Evolutionary conservation across 257 asterid genomes (phyloP).

Genomic region (Solanum chiquidenum): DNA sequence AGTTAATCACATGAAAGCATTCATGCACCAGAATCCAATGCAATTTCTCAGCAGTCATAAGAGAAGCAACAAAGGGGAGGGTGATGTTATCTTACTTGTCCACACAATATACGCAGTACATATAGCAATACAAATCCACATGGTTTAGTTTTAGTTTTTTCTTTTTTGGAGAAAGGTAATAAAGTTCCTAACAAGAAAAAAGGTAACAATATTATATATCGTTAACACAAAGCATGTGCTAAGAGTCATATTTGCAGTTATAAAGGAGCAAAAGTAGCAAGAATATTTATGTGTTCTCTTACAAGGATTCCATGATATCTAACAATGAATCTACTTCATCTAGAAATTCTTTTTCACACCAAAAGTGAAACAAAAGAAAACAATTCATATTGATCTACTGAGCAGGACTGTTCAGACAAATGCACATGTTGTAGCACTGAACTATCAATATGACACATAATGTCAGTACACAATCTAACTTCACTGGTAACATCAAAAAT

Average conservation of each 20-base stretch:
- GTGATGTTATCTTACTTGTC: background rate
- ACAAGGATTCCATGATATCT: background rate
- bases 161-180: background rate
- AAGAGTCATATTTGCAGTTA: background rate
- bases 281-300: background rate
- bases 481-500: background rate
- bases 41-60: background rate
- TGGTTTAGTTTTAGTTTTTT: background rate
- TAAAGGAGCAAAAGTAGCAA: background rate
- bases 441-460: background rate
- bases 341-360: background rate
- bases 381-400: background rate
- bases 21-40: background rate
- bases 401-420: background rate
- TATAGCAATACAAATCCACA: background rate
- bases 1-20: background rate
- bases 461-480: background rate
- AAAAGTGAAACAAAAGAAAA: background rate
- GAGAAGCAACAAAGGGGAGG: background rate
- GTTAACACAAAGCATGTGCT: background rate
- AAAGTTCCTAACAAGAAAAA: background rate
- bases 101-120: background rate
- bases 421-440: background rate
- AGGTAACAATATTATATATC: background rate
- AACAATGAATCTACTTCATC: background rate